Evolutionary conservation across 2,329 filamentous ascomycete species (phyloP), one percentile per base, ranked within the genome.

Genomic region (Diplodia sapinea): DNA sequence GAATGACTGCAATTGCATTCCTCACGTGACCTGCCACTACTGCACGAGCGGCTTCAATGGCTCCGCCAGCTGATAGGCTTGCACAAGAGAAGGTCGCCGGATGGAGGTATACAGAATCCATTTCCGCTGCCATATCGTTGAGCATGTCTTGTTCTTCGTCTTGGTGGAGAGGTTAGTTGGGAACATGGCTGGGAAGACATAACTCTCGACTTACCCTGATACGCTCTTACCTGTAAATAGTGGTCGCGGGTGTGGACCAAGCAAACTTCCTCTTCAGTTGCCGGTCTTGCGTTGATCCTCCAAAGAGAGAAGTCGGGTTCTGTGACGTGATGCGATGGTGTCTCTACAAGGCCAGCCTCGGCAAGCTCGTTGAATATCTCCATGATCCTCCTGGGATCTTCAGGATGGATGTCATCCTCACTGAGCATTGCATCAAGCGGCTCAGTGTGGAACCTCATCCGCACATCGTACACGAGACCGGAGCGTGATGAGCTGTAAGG

Each of bases 401-500:
- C 95, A 0, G 95, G 95, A 74, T 99, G 95, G 63, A 96, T 90
- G 26, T 94, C 90, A 57, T 89, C 86, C 1, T 86, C 85, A 33
- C 78, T 77, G 0, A 74, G 70, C 65, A 71, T 72, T 36, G 73
- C 69, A 20, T 82, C 79, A 3, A 82, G 80, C 3, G 84, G 82
- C 76, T 97, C 96, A 66, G 93, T 91, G 77, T 99, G 95, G 69
- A 96, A 91, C 69, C 95, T 93, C 95, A 99, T 99, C 38, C 94
- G 88, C 68, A 92, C 89, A 80, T 99, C 95, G 76, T 98, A 99
- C 71, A 85, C 81, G 2, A 85, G 74, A 0, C 83, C 83, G 9
- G 82, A 83, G 69, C 76, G 75, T 3, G 72, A 72, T 0, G 76
- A 77, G 3, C 75, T 72, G 67, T 81, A 79, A 1, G 79, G 78